Evolutionary conservation across 306 rosid species (phyloP), one percentile per base, ranked within the genome.

Genomic region (Prunus armeniaca): DNA sequence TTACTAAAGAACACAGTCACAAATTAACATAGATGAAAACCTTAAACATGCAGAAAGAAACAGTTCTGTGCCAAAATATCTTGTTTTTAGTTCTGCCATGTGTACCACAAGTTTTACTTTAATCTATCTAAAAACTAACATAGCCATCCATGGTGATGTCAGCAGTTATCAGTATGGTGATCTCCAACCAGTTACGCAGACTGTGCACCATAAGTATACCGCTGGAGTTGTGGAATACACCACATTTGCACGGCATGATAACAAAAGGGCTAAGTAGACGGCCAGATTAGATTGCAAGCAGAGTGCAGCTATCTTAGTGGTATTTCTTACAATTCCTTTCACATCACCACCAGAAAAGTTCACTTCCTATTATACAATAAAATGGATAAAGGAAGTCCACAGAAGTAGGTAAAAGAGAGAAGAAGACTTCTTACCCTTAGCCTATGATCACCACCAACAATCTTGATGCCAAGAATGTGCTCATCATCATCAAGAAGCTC

Each of bases 361-460:
- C 18, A 24, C 45, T 41, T 75, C 20, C 38, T 10, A 6, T 63
- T 63, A 32, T 18, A 62, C 34, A 2, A 25, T 9, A 61, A 32
- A 72, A 20, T 50, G 32, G 41, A 67, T 54, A 60, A 41, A 65
- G 76, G 58, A 65, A 77, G 28, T 46, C 63, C 46, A 46, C 52
- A 19, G 19, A 2, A 54, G 68, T 49, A 66, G 49, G 67, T 6
- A 82, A 14, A 28, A 46, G 63, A 72, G 50, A 68, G 18, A 51
- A 43, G 19, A 15, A 20, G 22, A 61, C 34, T 55, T 47, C 88
- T 69, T 86, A 93, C 98, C 90, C 81, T 88, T 30, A 93, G 95
- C 85, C 95, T 82, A 56, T 93, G 98, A 80, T 93, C 98, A 52
- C 98, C 98, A 12, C 96, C 98, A 66, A 93, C 97, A 72, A 93